phyloP scores from a whole-genome alignment of 2,329 filamentous ascomycete genomes.

The Ophiostoma quercus region DNA sequence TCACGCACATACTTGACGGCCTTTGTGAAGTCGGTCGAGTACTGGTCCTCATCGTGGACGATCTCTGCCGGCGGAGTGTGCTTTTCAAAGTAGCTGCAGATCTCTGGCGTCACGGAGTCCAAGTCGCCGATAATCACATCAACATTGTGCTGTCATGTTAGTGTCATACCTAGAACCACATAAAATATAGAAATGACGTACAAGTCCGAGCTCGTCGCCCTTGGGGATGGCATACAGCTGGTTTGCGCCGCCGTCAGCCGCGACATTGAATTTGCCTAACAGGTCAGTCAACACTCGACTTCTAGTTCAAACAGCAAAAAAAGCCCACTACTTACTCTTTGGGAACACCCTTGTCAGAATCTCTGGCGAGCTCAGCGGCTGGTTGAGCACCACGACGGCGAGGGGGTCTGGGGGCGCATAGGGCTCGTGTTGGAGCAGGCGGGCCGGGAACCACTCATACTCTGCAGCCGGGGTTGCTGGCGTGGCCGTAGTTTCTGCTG shows the following conservation, averaged over 20 bases:
- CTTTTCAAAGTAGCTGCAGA: slow-evolving; percentile 59
- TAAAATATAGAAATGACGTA: slow-evolving; percentile 26
- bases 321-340: slow-evolving; percentile 37
- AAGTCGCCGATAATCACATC: slow-evolving; percentile 82
- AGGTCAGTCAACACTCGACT: background rate
- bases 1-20: slow-evolving; percentile 57
- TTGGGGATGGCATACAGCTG: slow-evolving; percentile 49
- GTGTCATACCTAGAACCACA: background rate
- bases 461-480: background rate
- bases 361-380: slow-evolving; percentile 42
- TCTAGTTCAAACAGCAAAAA: background rate
- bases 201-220: slow-evolving; percentile 32
- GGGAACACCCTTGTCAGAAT: slow-evolving; percentile 46
- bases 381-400: slow-evolving; percentile 49
- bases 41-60: slow-evolving; percentile 69
- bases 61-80: slow-evolving; percentile 51
- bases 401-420: slow-evolving; percentile 30
- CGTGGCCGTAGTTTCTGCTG: background rate
- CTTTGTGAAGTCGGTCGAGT: slow-evolving; percentile 89
- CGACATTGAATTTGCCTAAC: slow-evolving; percentile 46
- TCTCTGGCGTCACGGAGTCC: slow-evolving; percentile 66
- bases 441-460: slow-evolving; percentile 30
- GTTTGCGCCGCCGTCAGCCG: slow-evolving; percentile 90
- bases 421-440: slow-evolving; percentile 25
- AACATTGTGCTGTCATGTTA: slow-evolving; percentile 44